A percentile compares a stretch with the other conserved stretches of the same genome.
Evolutionary conservation across 768 basidiomycete genomes (phyloP).

Genomic region (Leucogyrophana mollusca): DNA sequence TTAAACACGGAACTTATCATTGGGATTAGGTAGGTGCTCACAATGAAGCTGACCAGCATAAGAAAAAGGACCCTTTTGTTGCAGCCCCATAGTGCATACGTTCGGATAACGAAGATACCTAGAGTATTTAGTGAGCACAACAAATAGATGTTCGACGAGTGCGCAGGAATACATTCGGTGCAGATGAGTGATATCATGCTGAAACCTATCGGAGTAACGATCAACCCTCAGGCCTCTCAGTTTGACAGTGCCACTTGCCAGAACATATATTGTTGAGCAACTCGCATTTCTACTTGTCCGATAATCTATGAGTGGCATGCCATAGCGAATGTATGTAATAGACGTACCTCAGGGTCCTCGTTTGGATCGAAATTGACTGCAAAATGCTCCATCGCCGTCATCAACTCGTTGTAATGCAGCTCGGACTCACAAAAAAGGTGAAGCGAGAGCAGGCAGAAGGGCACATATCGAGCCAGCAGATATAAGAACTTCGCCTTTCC

Average conservation of each 20-base stretch:
- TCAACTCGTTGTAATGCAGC: not conserved
- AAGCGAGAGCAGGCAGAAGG: constrained; percentile 1
- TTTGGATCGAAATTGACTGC: not conserved
- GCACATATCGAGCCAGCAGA: constrained; percentile 1
- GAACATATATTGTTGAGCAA: constrained; percentile 4
- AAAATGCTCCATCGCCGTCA: too few relatives aligned
- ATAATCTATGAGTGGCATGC: too few relatives aligned
- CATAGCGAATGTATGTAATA: not conserved
- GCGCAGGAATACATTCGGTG: not conserved
- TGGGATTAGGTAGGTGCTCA: too few relatives aligned
- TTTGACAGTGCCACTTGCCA: not conserved
- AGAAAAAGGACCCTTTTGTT: not conserved
- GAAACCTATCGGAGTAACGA: not conserved
- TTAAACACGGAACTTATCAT: not conserved
- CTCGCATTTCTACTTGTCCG: constrained; percentile 1
- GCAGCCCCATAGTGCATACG: constrained; percentile 5
- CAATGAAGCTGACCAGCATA: constrained; percentile 1
- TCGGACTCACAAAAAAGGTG: constrained; percentile 4
- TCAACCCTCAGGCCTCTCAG: not conserved
- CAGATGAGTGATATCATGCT: not conserved
- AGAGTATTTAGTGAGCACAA: not conserved
- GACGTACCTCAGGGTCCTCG: not conserved
- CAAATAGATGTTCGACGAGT: not conserved
- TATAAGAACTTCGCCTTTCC: constrained; percentile 1
- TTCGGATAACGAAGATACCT: constrained; percentile 7